These are phyloP conservation scores for Aspergillus hortae DNA, from an alignment of 2,329 filamentous ascomycete species.

Conservation along the genomic window DNA sequence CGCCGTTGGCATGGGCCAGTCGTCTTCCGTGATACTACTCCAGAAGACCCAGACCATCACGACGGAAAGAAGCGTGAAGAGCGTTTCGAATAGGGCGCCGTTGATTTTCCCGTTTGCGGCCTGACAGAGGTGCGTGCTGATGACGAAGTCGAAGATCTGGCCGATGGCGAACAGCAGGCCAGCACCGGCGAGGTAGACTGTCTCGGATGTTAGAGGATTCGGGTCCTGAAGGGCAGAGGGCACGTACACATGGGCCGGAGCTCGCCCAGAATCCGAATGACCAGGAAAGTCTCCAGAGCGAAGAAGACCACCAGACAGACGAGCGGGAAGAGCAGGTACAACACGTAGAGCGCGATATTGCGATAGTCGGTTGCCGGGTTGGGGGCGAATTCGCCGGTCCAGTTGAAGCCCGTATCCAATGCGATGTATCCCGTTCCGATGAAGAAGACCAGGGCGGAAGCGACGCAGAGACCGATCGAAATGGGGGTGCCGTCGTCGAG, in stretches of 20 bases:
- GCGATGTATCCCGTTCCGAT: conserved; percentile 93
- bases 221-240: neutral
- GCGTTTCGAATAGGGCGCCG: conserved; percentile 84
- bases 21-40: conserved; percentile 98
- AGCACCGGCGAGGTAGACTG: conserved; percentile 71
- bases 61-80: conserved; percentile 85
- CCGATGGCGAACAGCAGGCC: conserved; percentile 82
- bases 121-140: conserved; percentile 86
- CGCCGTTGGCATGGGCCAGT: conserved; percentile 68
- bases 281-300: conserved; percentile 76
- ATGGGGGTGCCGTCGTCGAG: conserved; percentile 88
- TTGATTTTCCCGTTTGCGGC: conserved; percentile 84
- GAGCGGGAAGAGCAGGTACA: conserved; percentile 87
- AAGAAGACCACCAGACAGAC: conserved; percentile 88
- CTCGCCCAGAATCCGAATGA: conserved; percentile 82
- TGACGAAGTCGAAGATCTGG: conserved; percentile 93
- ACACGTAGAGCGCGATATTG: conserved; percentile 83
- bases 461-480: conserved; percentile 71
- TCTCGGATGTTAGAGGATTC: conserved; percentile 3
- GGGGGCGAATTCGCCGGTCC: conserved; percentile 72
- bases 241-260: conserved; percentile 76
- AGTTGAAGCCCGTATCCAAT: conserved; percentile 84
- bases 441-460: conserved; percentile 69
- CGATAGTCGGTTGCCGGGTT: conserved; percentile 58
- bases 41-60: conserved; percentile 89